These are phyloP conservation scores for Backusella australiensis DNA, from an alignment of 192 early-diverging fungal species.

Conservation along the genomic window DNA sequence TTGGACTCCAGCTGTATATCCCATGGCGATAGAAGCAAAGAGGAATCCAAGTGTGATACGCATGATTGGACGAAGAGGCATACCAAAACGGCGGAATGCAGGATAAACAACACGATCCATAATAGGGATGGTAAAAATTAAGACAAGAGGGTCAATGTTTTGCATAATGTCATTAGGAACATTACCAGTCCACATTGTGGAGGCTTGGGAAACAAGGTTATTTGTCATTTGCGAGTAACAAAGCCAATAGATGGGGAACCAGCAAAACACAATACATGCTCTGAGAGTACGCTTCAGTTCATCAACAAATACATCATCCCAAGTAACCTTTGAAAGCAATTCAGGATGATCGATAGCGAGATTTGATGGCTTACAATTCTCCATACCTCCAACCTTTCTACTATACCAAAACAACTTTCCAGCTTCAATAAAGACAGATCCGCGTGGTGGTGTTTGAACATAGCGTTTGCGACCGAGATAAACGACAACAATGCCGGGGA, in stretches of 20 bases:
- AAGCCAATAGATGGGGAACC: slow-evolving; percentile 75
- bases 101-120: slow-evolving; percentile 67
- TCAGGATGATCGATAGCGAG: slow-evolving; percentile 29
- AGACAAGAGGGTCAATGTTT: slow-evolving; percentile 59
- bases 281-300: slow-evolving; percentile 58
- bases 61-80: slow-evolving; percentile 53
- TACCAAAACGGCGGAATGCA: slow-evolving; percentile 44
- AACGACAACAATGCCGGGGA: slow-evolving; percentile 49
- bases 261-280: slow-evolving; percentile 67
- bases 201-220: slow-evolving; percentile 63
- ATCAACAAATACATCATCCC: slow-evolving; percentile 73
- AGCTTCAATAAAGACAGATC: slow-evolving; percentile 55
- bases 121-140: slow-evolving; percentile 70
- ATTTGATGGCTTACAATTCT: slow-evolving; percentile 61
- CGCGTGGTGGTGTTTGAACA: slow-evolving; percentile 53
- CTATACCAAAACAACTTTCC: slow-evolving; percentile 41
- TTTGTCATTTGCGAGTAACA: slow-evolving; percentile 63
- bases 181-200: slow-evolving; percentile 52
- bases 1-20: slow-evolving; percentile 61
- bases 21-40: slow-evolving; percentile 55
- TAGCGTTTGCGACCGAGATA: slow-evolving; percentile 48
- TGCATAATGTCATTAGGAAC: slow-evolving; percentile 67
- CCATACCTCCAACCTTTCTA: slow-evolving; percentile 44
- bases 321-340: slow-evolving; percentile 34
- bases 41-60: slow-evolving; percentile 70